Conservation (phyloP, 192 early-diverging fungal genomes). For the Pilaira anomala region DNA sequence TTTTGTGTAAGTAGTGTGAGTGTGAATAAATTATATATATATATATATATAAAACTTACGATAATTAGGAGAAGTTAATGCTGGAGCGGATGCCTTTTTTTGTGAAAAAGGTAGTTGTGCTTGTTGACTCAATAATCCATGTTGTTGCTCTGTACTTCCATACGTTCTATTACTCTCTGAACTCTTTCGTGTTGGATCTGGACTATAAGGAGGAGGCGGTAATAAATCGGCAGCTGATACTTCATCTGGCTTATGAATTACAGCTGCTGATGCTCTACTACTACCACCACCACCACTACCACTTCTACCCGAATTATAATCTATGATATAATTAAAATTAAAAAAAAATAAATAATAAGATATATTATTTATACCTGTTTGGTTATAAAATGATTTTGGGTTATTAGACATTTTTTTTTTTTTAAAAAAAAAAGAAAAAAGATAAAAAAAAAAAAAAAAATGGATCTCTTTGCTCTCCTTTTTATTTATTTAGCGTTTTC, state of each 20-base stretch:
- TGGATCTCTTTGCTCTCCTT: no score
- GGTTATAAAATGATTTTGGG: slow-evolving; percentile 15
- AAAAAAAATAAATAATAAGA: background rate
- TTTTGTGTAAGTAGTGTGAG: no score
- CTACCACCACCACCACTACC: no score
- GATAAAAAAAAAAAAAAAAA: background rate
- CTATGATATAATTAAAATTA: background rate
- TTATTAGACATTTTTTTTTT: slow-evolving; percentile 7
- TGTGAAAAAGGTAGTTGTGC: background rate
- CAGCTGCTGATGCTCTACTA: background rate
- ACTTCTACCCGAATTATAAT: background rate
- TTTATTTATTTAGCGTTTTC: no score
- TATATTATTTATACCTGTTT: slow-evolving; percentile 6
- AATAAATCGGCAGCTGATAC: background rate
- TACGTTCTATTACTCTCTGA: background rate
- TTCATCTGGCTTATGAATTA: slow-evolving; percentile 11
- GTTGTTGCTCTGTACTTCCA: background rate
- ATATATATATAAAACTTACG: background rate
- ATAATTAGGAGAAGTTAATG: background rate
- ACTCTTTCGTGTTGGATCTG: background rate
- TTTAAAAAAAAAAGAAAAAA: background rate
- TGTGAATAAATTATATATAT: no score
- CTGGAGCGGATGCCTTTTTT: background rate
- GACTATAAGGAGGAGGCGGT: background rate
- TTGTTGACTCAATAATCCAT: background rate